Evolutionary conservation across 2,329 filamentous ascomycete species (phyloP), one percentile per base, ranked within the genome.

Genomic region (Aplosporella prunicola): DNA sequence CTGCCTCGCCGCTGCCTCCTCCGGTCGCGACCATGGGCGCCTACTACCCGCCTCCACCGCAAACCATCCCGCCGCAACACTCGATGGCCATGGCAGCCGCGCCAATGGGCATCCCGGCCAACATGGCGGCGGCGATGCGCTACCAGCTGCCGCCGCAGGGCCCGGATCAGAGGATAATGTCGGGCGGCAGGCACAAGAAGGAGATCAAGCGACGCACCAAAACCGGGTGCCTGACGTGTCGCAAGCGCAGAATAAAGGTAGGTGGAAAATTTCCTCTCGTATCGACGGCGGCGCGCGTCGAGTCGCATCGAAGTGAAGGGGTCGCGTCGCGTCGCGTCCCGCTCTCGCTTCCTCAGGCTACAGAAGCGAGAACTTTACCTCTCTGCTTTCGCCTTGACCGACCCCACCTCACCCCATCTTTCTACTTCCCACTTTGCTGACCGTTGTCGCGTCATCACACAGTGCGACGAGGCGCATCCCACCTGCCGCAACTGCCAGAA

Each of bases 401-500:
- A 57, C 53, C 48, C 54, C 53, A 47, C 42, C 38, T 39, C 32
- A 38, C 41, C 16, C 26, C 31, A 41, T 25, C 16, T 17, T 18
- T 31, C 30, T 20, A 22, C 16, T 13, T 32, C 18, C 29, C 18
- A 31, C 29, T n/a, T n/a, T n/a, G n/a, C n/a, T n/a, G n/a, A n/a
- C n/a, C n/a, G n/a, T n/a, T n/a, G n/a, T n/a, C n/a, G n/a, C n/a
- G n/a, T n/a, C 17, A 10, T 26, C 7, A 49, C 43, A 48, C 59
- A 95, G 91, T 98, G 91, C 66, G 91, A 96, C 74, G 91, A 98
- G 70, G 79, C 78, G 43, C 87, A 94, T 61, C 91, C 91, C 15
- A 79, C 81, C 43, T 98, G 91, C 69, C 80, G 86, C 64, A 86
- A 91, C 56, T 91, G 84, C 65, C 80, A 81, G 55, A 91, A 91